A percentile compares a stretch with the other conserved stretches of the same genome.
phyloP scores from a whole-genome alignment of 2,329 filamentous ascomycete genomes.

The Zymoseptoria passerinii region DNA sequence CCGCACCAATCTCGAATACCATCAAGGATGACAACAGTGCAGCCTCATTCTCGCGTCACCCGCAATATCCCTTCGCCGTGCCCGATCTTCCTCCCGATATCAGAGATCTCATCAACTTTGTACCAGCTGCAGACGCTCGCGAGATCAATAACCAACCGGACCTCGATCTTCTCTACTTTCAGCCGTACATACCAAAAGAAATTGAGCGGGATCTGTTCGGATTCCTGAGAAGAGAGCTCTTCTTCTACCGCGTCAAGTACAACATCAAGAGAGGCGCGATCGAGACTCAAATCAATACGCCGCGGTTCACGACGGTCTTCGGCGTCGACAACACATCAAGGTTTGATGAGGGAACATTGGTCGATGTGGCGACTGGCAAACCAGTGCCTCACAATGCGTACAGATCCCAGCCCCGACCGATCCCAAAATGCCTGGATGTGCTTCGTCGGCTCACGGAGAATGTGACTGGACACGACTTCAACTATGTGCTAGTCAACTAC shows the following conservation, averaged over 20 bases:
- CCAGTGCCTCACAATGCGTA: conserved; percentile 42
- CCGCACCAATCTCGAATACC: background rate
- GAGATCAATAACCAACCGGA: conserved; percentile 59
- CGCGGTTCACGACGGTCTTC: conserved; percentile 55
- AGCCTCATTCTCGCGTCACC: conserved; percentile 34
- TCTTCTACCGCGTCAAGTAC: conserved; percentile 46
- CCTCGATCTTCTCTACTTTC: conserved; percentile 66
- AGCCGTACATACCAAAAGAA: conserved; percentile 58
- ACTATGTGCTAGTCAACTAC: conserved; percentile 77
- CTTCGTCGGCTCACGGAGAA: conserved; percentile 57
- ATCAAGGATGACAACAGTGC: background rate
- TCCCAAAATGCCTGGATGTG: conserved; percentile 60
- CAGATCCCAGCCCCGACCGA: conserved; percentile 52
- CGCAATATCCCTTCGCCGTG: conserved; percentile 47
- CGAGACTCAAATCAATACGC: conserved; percentile 55
- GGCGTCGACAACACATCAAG: conserved; percentile 55
- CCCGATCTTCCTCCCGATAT: conserved; percentile 41
- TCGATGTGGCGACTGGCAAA: conserved; percentile 38
- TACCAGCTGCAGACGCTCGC: conserved; percentile 42
- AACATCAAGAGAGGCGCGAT: conserved; percentile 58
- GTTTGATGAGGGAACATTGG: conserved; percentile 40
- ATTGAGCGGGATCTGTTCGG: conserved; percentile 55
- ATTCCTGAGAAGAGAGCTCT: conserved; percentile 55
- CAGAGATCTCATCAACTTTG: conserved; percentile 34
- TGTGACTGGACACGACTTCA: conserved; percentile 59